Base-by-base conservation (phyloP, 805 yeast genomes). In the Metschnikowia cerradonensis region DNA sequence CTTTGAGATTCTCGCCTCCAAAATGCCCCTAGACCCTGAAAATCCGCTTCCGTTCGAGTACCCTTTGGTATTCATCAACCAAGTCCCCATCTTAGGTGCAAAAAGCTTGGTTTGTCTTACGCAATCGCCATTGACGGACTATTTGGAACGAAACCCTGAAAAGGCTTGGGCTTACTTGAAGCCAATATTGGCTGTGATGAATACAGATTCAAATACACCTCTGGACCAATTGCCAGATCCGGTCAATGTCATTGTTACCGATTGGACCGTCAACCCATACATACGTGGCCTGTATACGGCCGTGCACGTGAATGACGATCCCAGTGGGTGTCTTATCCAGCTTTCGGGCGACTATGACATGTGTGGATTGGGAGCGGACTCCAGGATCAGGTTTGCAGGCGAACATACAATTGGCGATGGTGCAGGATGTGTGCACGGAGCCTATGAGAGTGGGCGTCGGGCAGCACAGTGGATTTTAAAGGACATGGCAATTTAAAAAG, bases 371-470 rank as follows among this genome's bases (percentile, higher is more conserved):
- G 88, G 90, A 0, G 70, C 77, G 19, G 82, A 76, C 11, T 59
- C 65, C 3, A 72, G 75, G 7, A 68, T 90, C 2, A 72, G 96
- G 40, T 90, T 90, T 72, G 96, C 96, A 0, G 97, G 97, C 6
- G 97, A 90, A 62, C 96, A 90, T 64, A 86, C 96, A 0, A 81
- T 83, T 20, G 68, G 81, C 57, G 96, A 89, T 57, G 96, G 96
- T 6, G 86, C 90, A 14, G 97, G 97, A 0, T 90, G 96, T 58
- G 94, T 86, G 4, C 95, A 90, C 63, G 97, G 96, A 0, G 96
- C 96, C 0, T 89, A 88, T 81, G 71, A 73, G 53, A 85, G 92
- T 60, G 97, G 92, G 1, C 61, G 60, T 45, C 70, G 92, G 54
- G 84, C 78, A 51, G 82, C 81, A 4, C 49, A 58, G 22, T 70